phyloP scores from a whole-genome alignment of 306 rosid species.

The Corylus americana region DNA sequence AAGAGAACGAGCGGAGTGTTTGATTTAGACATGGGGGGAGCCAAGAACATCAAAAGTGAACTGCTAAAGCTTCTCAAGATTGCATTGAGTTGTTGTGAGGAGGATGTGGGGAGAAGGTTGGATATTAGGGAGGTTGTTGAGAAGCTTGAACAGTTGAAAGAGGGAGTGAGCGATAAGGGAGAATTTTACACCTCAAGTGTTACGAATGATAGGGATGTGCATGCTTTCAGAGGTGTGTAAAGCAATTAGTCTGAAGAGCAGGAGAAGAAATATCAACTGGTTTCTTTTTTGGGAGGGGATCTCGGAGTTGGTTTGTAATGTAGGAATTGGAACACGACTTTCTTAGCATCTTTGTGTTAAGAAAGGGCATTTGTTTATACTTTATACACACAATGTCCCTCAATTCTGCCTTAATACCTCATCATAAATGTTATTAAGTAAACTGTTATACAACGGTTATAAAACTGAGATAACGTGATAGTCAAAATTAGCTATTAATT shows the following conservation, averaged over 20 bases:
- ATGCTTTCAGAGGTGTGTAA: slow-evolving; percentile 42
- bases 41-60: slow-evolving; percentile 54
- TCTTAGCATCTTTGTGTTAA: too few relatives aligned
- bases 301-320: neutral
- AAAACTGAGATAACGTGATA: too few relatives aligned
- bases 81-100: slow-evolving; percentile 90
- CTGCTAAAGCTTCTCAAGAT: slow-evolving; percentile 79
- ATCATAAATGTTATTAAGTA: too few relatives aligned
- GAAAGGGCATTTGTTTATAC: too few relatives aligned
- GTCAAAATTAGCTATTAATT: too few relatives aligned
- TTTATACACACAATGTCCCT: too few relatives aligned
- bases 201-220: slow-evolving; percentile 35
- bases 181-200: slow-evolving; percentile 39
- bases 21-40: slow-evolving; percentile 67
- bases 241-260: neutral
- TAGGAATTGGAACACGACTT: neutral
- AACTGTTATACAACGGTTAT: too few relatives aligned
- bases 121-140: slow-evolving; percentile 60
- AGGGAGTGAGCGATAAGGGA: slow-evolving; percentile 31
- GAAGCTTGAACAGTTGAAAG: slow-evolving; percentile 60
- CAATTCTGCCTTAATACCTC: too few relatives aligned
- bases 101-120: slow-evolving; percentile 74
- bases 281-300: neutral
- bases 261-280: neutral
- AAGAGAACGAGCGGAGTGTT: slow-evolving; percentile 64